Base-by-base conservation (phyloP, 108 stramenopile genomes). In the Aurantiochytrium sp. region DNA sequence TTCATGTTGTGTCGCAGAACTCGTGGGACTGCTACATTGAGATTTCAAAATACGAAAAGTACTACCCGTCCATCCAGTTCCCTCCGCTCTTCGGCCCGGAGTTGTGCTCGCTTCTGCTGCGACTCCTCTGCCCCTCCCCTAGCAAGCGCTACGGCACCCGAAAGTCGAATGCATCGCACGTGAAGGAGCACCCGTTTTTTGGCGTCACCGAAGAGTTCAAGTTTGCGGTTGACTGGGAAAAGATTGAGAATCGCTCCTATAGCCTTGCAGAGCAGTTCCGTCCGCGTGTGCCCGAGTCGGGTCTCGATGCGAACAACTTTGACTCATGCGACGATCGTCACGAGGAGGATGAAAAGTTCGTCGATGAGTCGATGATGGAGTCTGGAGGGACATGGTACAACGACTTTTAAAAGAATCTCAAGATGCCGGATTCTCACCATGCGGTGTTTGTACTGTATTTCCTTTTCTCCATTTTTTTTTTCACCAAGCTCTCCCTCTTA, bases 1-100 rank as follows among this genome's bases (percentile, higher is more conserved):
- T 98, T 89, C 90, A 92, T 45, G 92, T 90, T 92, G 21, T 92
- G 87, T 64, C 76, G 45, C 76, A 83, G 51, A 83, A 83, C 5
- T 83, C 76, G 76, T 83, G 76, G 76, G 76, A 83, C 28, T 83
- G 76, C 76, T 83, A 83, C 76, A 53, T 83, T 18, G 76, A 83
- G 28, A 83, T 83, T 16, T 47, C 76, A 12, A 83, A 83, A 4
- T 83, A 83, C 51, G 45, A 47, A 83, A 83, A 83, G 51, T 83
- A 83, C 28, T 83, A 83, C 51, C 76, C 76, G 18, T 53, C 45
- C 51, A 83, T 83, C 28, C 76, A 83, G 76, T 83, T 83, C 51
- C 76, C 76, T 23, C 45, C 49, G 3, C 76, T 83, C n/a, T 83
- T 83, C 28, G 76, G 76, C 51, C 49, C 45, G 6, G 76, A 83